Percentiles rank a stretch among this genome's conserved stretches.
These are phyloP conservation scores for Alternaria hordeiaustralica DNA, from an alignment of 2,329 filamentous ascomycete species.

Conservation along the genomic window DNA sequence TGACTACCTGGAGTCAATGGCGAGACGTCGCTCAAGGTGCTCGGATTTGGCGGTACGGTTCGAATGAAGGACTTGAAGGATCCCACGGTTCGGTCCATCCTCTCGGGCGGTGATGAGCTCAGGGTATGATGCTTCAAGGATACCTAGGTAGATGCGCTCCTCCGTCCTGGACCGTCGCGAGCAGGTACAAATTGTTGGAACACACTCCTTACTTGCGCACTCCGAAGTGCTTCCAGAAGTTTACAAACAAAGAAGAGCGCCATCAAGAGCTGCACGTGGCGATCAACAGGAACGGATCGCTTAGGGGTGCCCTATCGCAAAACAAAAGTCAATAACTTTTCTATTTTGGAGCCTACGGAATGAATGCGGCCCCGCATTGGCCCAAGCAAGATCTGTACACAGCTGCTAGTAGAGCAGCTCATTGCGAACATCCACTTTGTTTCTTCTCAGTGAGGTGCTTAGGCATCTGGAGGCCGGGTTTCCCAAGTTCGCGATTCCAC, in stretches of 20 bases:
- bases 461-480: background rate
- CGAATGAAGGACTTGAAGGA: constrained; percentile 43
- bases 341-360: constrained; percentile 3
- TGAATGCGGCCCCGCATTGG: background rate
- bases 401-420: background rate
- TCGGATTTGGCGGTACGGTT: constrained; percentile 26
- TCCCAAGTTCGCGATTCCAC: background rate
- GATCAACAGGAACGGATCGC: constrained; percentile 19
- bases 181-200: constrained; percentile 17
- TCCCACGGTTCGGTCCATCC: constrained; percentile 43
- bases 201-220: background rate
- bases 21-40: constrained; percentile 24
- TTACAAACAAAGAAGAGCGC: constrained; percentile 38
- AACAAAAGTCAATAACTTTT: constrained; percentile 34
- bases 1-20: constrained; percentile 14
- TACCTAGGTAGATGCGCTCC: constrained; percentile 27
- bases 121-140: constrained; percentile 28
- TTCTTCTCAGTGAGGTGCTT: background rate
- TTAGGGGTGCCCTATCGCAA: constrained; percentile 11
- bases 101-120: constrained; percentile 36
- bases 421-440: background rate
- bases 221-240: constrained; percentile 33
- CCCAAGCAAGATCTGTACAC: background rate
- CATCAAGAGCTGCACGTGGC: constrained; percentile 28
- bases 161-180: constrained; percentile 27